Percentiles rank a stretch among this genome's conserved stretches.
phyloP scores from a whole-genome alignment of 495 filamentous ascomycete genomes.

The Penicillium arizonense region DNA sequence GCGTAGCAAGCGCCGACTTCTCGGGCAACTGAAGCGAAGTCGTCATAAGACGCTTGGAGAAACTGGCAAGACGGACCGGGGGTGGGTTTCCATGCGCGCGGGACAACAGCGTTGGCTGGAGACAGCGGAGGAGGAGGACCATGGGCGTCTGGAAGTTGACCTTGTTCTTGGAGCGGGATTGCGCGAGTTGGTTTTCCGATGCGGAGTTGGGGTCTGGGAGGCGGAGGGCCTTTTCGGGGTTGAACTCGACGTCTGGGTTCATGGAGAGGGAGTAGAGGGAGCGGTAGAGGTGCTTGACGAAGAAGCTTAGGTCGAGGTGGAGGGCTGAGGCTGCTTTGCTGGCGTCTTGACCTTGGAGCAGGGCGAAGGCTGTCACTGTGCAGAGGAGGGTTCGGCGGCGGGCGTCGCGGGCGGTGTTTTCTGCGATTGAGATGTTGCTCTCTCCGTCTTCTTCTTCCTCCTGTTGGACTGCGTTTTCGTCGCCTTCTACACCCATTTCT shows the following conservation, averaged over 20 bases:
- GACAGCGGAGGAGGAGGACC: slow-evolving; percentile 81
- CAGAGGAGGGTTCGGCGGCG: slow-evolving; percentile 89
- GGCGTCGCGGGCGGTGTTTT: slow-evolving; percentile 53
- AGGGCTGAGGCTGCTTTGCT: slow-evolving; percentile 62
- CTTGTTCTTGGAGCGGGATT: slow-evolving; percentile 49
- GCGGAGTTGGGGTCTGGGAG: slow-evolving; percentile 68
- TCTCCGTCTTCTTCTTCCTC: slow-evolving; percentile 44
- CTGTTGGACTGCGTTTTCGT: slow-evolving; percentile 25
- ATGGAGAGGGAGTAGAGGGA: slow-evolving; percentile 73
- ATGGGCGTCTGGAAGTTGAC: slow-evolving; percentile 92
- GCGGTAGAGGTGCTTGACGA: slow-evolving; percentile 88
- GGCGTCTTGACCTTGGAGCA: slow-evolving; percentile 84
- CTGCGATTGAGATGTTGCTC: slow-evolving; percentile 26
- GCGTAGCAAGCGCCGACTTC: slow-evolving; percentile 74
- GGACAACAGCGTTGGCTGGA: slow-evolving; percentile 66
- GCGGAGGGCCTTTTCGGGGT: slow-evolving; percentile 70
- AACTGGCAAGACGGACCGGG: slow-evolving; percentile 79
- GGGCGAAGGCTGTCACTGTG: slow-evolving; percentile 90
- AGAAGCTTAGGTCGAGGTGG: slow-evolving; percentile 89
- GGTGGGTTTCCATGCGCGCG: slow-evolving; percentile 56
- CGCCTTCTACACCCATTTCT: slow-evolving; percentile 46
- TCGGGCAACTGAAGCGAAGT: slow-evolving; percentile 82
- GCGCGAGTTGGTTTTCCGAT: slow-evolving; percentile 20
- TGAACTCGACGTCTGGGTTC: slow-evolving; percentile 82
- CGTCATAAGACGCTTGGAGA: slow-evolving; percentile 88